These are phyloP conservation scores for Clitopilus hobsonii DNA, from an alignment of 768 basidiomycete species.

Conservation along the genomic window DNA sequence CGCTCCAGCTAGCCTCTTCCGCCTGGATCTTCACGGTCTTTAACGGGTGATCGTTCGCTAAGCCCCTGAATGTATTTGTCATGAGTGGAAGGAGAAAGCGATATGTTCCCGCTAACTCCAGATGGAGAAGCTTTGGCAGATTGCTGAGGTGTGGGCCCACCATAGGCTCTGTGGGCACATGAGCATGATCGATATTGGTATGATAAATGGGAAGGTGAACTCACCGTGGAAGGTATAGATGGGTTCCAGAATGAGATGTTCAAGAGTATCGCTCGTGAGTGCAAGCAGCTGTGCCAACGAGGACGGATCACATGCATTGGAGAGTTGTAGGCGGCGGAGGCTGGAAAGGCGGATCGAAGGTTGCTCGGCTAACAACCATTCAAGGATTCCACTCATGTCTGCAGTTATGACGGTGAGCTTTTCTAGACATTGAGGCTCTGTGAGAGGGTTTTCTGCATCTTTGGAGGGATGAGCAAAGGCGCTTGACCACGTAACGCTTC, in stretches of 20 bases:
- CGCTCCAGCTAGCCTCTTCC: background rate
- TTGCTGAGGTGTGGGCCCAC: background rate
- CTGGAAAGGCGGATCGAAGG: background rate
- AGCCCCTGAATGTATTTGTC: background rate
- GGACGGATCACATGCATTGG: background rate
- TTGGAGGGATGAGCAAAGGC: background rate
- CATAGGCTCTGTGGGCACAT: background rate
- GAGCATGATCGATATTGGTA: background rate
- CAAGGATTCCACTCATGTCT: background rate
- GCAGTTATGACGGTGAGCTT: background rate
- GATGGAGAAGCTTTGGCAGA: background rate
- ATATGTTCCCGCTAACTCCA: background rate
- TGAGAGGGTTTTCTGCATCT: background rate
- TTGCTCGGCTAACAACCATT: background rate
- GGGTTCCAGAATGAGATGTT: background rate
- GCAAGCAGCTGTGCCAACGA: background rate
- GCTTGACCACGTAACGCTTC: background rate
- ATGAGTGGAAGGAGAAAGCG: background rate
- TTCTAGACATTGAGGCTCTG: background rate
- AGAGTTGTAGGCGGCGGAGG: background rate
- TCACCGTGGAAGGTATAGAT: background rate
- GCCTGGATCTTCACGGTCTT: background rate
- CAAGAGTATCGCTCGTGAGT: background rate
- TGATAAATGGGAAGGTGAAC: background rate
- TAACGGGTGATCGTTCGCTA: background rate